Evolutionary conservation across 306 rosid species (phyloP), one percentile per base, ranked within the genome.

Genomic region (Trifolium pratense): DNA sequence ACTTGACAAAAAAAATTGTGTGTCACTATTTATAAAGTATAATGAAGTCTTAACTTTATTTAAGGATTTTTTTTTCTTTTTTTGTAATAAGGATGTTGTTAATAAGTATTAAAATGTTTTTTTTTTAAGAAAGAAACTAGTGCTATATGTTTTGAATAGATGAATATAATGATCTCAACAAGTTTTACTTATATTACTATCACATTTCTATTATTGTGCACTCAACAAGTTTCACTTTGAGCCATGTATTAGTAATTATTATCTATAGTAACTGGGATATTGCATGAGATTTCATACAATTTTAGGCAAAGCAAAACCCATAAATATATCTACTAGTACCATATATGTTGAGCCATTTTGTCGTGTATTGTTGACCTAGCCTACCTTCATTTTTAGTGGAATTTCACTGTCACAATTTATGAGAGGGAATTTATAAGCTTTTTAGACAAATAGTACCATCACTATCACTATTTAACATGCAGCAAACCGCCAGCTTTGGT

Each of bases 281-380:
- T 75, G 87, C 92, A 85, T 73, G 64, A 75, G 64, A 81, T 80
- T 81, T 76, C 79, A 70, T 86, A 80, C 81, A 62, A 74, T 49
- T 71, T 48, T 5, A 40, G 71, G 75, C 55, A 23, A 23, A 23
- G 4, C 8, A 23, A 56, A 23, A 11, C 34, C 14, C 65, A 59
- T 18, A 29, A 66, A 25, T 16, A 32, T 34, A 36, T n/a, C 2
- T 13, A 45, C 46, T 36, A 36, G 57, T 51, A 51, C 57, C 7
- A 17, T 9, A 7, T 5, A 31, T 66, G 13, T 45, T 65, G 78
- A 77, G 70, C 36, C 66, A 42, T 74, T 83, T 81, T 87, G 89
- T 92, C 88, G 85, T 84, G 68, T 89, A 86, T 59, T 89, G 96
- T 93, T 93, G 97, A 91, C 94, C 82, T 12, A 20, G 0, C 13